Evolutionary conservation across 1,139 yeast species (phyloP).

Genomic region (Nakaseomyces uthaithaninus): DNA sequence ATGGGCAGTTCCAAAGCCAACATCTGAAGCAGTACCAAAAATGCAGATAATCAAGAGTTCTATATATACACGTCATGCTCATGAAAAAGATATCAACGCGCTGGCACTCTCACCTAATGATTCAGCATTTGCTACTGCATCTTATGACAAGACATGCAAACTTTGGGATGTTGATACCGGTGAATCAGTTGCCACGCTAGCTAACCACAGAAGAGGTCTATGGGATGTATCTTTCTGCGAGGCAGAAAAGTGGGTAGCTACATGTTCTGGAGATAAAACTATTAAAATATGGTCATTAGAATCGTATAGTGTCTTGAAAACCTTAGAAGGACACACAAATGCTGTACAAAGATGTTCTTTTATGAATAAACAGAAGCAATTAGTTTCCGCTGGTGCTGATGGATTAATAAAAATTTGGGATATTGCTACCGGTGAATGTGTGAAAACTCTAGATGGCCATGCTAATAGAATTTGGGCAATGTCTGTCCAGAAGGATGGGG

Average conservation of each 20-base stretch:
- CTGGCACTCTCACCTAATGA: slow-evolving; percentile 86
- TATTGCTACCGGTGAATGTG: slow-evolving; percentile 61
- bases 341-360: slow-evolving; percentile 79
- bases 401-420: slow-evolving; percentile 93
- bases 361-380: slow-evolving; percentile 56
- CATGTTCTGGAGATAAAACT: slow-evolving; percentile 88
- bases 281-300: slow-evolving; percentile 79
- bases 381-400: slow-evolving; percentile 87
- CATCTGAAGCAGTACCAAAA: slow-evolving; percentile 22
- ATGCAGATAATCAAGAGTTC: slow-evolving; percentile 41
- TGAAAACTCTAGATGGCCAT: slow-evolving; percentile 81
- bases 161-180: slow-evolving; percentile 80
- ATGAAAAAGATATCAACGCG: slow-evolving; percentile 89
- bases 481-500: slow-evolving; percentile 57
- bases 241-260: slow-evolving; percentile 64
- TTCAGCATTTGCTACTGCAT: slow-evolving; percentile 81
- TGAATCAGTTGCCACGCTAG: slow-evolving; percentile 72
- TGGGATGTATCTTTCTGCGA: slow-evolving; percentile 86
- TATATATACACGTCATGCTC: slow-evolving; percentile 87
- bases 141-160: slow-evolving; percentile 90
- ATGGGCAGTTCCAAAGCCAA: slow-evolving; percentile 62
- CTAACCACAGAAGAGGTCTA: slow-evolving; percentile 88
- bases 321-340: slow-evolving; percentile 92
- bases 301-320: slow-evolving; percentile 66
- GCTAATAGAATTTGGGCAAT: slow-evolving; percentile 93